Evolutionary conservation across 441 rosid genomes (phyloP).

Genomic region (Adansonia madagascariensis): DNA sequence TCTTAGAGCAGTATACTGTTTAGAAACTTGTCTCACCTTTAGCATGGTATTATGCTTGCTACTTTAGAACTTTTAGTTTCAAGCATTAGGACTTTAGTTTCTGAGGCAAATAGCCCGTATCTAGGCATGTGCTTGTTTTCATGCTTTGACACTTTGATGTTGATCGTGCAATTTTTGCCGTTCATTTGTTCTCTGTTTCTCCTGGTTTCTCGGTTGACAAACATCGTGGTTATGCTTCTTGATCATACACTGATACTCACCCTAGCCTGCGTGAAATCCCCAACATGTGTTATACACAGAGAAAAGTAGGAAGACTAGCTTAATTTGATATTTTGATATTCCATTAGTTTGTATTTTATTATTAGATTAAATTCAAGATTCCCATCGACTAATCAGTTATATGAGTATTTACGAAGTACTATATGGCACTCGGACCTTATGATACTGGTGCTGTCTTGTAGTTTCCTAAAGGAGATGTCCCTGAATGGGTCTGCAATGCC

Average conservation of each 20-base stretch:
- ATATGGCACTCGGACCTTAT: conserved; percentile 13
- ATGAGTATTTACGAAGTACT: background rate
- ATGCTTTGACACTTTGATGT: background rate
- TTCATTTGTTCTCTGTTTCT: background rate
- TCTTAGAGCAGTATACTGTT: background rate
- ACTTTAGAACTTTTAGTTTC: background rate
- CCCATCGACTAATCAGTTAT: too few species aligned
- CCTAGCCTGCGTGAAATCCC: background rate
- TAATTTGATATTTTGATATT: background rate
- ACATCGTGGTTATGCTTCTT: background rate
- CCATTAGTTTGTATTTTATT: too few species aligned
- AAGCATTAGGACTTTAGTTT: background rate
- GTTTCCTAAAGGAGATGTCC: conserved; percentile 65
- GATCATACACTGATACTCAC: background rate
- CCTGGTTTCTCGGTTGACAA: background rate
- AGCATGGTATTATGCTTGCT: background rate
- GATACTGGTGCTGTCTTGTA: conserved; percentile 34
- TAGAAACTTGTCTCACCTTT: background rate
- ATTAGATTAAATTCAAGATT: too few species aligned
- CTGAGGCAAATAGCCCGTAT: background rate
- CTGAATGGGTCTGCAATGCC: conserved; percentile 51
- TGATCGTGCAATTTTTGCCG: background rate
- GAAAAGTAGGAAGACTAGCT: background rate
- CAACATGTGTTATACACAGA: background rate
- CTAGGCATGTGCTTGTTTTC: background rate